phyloP scores from a whole-genome alignment of 805 yeast genomes.

The Myxozyma mucilagina region DNA sequence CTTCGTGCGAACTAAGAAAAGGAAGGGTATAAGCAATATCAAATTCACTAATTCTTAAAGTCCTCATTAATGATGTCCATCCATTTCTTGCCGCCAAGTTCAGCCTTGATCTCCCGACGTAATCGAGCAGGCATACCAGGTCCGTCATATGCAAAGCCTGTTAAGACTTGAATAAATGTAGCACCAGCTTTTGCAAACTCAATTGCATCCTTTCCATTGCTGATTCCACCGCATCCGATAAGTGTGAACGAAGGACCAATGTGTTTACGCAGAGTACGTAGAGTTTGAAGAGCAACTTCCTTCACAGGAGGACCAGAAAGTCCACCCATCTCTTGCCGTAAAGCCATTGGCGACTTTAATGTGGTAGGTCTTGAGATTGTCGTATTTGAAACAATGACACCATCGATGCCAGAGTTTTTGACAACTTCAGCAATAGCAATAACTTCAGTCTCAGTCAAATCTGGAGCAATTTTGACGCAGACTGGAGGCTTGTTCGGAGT shows the following conservation, averaged over 20 bases:
- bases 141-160: constrained; percentile 89
- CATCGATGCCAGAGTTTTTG: constrained; percentile 75
- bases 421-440: constrained; percentile 81
- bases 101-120: constrained; percentile 57
- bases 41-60: not conserved
- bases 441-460: constrained; percentile 76
- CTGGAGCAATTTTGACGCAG: constrained; percentile 92
- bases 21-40: not conserved
- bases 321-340: constrained; percentile 74
- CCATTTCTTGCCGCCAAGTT: constrained; percentile 86
- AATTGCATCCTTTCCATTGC: constrained; percentile 81
- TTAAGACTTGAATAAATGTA: constrained; percentile 79
- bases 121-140: constrained; percentile 74
- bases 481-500: constrained; percentile 65
- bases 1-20: not conserved
- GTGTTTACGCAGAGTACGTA: constrained; percentile 68
- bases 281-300: constrained; percentile 70
- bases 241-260: constrained; percentile 74
- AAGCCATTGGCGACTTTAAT: constrained; percentile 51
- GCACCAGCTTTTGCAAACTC: constrained; percentile 96
- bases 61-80: constrained; percentile 71
- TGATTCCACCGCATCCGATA: constrained; percentile 93
- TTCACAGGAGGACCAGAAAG: constrained; percentile 91
- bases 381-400: constrained; percentile 89
- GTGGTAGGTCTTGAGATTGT: constrained; percentile 77